Conservation (phyloP, 306 rosid genomes). For the Trifolium subterraneum region DNA sequence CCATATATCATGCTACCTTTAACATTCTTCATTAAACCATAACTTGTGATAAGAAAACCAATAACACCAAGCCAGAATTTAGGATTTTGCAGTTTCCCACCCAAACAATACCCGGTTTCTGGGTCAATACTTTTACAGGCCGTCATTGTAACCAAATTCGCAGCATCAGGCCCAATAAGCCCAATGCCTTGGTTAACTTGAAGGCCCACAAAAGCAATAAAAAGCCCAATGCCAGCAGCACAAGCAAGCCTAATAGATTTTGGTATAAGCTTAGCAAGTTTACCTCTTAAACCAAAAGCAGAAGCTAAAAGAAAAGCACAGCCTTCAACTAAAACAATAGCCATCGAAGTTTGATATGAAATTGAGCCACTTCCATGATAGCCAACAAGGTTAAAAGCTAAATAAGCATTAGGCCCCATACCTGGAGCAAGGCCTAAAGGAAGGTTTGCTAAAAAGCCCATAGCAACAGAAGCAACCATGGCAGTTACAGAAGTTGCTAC, state of each 20-base stretch:
- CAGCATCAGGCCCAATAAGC: slow-evolving; percentile 74
- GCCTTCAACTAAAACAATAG: slow-evolving; percentile 71
- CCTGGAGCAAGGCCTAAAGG: slow-evolving; percentile 93
- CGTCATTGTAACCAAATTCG: slow-evolving; percentile 70
- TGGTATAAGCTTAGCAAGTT: slow-evolving; percentile 81
- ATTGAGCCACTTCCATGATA: slow-evolving; percentile 78
- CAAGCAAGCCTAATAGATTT: slow-evolving; percentile 68
- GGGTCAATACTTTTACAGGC: slow-evolving; percentile 67
- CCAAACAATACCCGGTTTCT: slow-evolving; percentile 75
- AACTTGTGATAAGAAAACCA: slow-evolving; percentile 70
- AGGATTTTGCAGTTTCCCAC: slow-evolving; percentile 70
- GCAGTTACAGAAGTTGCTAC: slow-evolving; percentile 80
- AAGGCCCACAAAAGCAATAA: slow-evolving; percentile 90
- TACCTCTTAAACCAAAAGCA: slow-evolving; percentile 77
- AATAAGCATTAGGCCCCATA: slow-evolving; percentile 91
- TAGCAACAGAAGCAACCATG: slow-evolving; percentile 69
- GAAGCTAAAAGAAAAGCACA: slow-evolving; percentile 63
- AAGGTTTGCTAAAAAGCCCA: slow-evolving; percentile 84
- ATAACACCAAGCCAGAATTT: slow-evolving; percentile 76
- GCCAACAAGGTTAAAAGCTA: slow-evolving; percentile 84
- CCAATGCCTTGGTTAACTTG: slow-evolving; percentile 79
- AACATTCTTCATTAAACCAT: slow-evolving; percentile 69
- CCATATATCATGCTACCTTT: slow-evolving; percentile 96
- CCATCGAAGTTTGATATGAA: slow-evolving; percentile 71
- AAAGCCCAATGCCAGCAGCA: slow-evolving; percentile 91